These are phyloP conservation scores for Metarhizium humberi DNA, from an alignment of 2,329 filamentous ascomycete species.

Conservation along the genomic window DNA sequence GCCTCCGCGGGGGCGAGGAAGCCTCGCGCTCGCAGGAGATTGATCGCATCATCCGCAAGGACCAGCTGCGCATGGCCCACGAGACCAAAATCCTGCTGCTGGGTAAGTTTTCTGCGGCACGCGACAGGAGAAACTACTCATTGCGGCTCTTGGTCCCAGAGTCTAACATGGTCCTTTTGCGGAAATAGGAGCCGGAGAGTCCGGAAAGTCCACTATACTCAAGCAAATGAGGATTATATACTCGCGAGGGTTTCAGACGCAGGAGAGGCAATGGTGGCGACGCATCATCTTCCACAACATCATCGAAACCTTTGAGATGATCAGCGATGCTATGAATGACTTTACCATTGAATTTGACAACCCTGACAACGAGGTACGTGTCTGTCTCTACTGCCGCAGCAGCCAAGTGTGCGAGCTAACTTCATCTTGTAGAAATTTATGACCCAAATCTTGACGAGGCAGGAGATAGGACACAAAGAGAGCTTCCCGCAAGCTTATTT, in stretches of 20 bases:
- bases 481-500: constrained; percentile 70
- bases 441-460: constrained; percentile 65
- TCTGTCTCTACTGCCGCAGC: background rate
- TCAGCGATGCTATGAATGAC: constrained; percentile 85
- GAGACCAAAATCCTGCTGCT: constrained; percentile 92
- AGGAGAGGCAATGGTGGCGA: constrained; percentile 87
- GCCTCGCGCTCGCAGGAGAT: constrained; percentile 61
- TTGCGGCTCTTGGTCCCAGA: background rate
- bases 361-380: constrained; percentile 67
- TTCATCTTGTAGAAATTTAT: constrained; percentile 55
- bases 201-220: constrained; percentile 84
- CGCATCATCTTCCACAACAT: constrained; percentile 94
- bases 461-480: constrained; percentile 76
- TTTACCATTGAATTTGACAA: constrained; percentile 73
- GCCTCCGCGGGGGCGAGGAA: constrained; percentile 21
- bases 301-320: constrained; percentile 81
- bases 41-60: constrained; percentile 73
- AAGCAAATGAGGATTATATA: constrained; percentile 99
- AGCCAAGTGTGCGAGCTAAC: background rate
- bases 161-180: background rate
- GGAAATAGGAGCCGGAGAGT: constrained; percentile 74
- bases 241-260: constrained; percentile 79
- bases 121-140: background rate
- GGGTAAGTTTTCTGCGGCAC: constrained; percentile 40
- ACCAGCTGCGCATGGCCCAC: constrained; percentile 76